These are phyloP conservation scores for Colletotrichum acutatum DNA, from an alignment of 2,329 filamentous ascomycete genomes.

Conservation along the genomic window DNA sequence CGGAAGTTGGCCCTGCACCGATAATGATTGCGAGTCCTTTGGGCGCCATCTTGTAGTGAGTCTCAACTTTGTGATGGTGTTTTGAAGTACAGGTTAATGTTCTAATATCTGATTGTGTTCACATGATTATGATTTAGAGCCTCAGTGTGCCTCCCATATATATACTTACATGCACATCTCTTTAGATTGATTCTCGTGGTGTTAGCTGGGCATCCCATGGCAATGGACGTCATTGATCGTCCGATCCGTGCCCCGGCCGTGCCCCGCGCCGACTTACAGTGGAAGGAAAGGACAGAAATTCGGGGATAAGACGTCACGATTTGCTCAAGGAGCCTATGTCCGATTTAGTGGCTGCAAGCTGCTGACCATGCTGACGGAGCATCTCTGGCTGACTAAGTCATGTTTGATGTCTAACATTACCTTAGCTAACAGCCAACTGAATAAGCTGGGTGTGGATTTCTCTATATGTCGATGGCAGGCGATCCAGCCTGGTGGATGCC, in stretches of 20 bases:
- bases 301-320: constrained; percentile 12
- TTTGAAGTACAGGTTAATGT: background rate
- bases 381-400: background rate
- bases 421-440: too few relatives aligned
- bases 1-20: constrained; percentile 61
- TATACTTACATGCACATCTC: background rate
- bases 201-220: too few relatives aligned
- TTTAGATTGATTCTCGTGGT: background rate
- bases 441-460: too few relatives aligned
- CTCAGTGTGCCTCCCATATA: background rate
- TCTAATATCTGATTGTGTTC: too few relatives aligned
- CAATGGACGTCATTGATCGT: constrained; percentile 26
- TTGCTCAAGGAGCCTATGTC: background rate
- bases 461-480: too few relatives aligned
- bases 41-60: constrained; percentile 51
- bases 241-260: background rate
- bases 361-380: background rate
- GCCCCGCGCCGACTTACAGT: constrained; percentile 1
- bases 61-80: background rate
- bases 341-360: background rate
- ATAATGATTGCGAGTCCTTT: constrained; percentile 61
- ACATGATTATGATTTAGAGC: too few relatives aligned
- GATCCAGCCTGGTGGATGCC: too few relatives aligned
- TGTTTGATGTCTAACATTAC: too few relatives aligned
- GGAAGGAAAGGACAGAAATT: background rate